Base-by-base conservation (phyloP, 1,284 basidiomycete genomes). In the Stygiomarasmius scandens region DNA sequence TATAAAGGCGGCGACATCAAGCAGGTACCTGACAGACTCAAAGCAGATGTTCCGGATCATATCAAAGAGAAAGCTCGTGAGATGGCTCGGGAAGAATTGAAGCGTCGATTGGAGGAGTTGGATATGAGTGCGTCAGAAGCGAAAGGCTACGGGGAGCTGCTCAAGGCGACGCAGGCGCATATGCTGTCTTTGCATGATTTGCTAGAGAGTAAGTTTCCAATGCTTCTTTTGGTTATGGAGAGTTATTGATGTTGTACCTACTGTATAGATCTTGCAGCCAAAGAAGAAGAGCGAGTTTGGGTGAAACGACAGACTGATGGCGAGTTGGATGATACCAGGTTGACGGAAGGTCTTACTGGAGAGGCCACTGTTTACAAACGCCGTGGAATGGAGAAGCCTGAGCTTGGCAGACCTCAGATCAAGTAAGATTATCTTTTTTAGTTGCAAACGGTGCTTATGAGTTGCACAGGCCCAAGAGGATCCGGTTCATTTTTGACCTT, bases 331-430 rank as follows among this genome's bases (percentile, higher is more conserved):
- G 85, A 87, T 65, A 82, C 76, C 59, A 76, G 85, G n/a, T 65
- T 88, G 52, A 85, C 83, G 3, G 86, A 88, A 65, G 85, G 85
- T 16, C 64, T 87, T 25, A 87, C 85, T 8, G 86, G 85, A 6
- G 85, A 88, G 66, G 76, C 83, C 4, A 84, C 84, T 0, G 85
- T 88, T 0, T 88, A 88, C 68, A 88, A 88, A 65, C 79, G 85
- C 16, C 79, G 86, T 22, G 82, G 83, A 1, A 83, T 85, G 83
- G 84, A 84, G 59, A 86, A 85, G 62, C 85, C 86, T 14, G 85
- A 87, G 67, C 64, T 85, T 51, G 86, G 85, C 2, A 74, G 83
- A 24, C 86, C 86, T 8, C 86, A 88, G 66, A 74, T 88, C 61
- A 88, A 87, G 85, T 87, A 58, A 49, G 76, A 69, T 16, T 23